phyloP scores from a whole-genome alignment of 176 grass and related monocot species.

The Triticum timopheevii region DNA sequence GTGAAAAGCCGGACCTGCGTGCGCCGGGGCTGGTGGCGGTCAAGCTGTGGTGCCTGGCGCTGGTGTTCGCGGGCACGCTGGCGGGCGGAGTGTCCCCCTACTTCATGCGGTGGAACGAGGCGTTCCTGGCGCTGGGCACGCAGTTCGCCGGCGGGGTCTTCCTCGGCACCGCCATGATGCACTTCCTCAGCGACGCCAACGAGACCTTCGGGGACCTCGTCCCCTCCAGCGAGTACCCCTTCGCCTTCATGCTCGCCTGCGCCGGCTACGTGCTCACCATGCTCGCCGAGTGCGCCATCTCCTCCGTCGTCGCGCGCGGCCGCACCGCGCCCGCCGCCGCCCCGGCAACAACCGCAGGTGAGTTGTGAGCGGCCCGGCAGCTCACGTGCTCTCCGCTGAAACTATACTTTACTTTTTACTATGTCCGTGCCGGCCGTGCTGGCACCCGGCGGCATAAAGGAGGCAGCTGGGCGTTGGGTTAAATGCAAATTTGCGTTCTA shows the following conservation, averaged over 20 bases:
- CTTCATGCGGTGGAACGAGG: conserved; percentile 89
- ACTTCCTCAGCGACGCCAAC: conserved; percentile 87
- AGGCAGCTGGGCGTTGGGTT: conserved; percentile 3
- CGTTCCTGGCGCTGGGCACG: conserved; percentile 75
- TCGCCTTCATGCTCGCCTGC: conserved; percentile 86
- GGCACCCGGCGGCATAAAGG: background rate
- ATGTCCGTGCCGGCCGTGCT: background rate
- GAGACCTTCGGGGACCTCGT: conserved; percentile 70
- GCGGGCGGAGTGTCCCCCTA: conserved; percentile 77
- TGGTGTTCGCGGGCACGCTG: conserved; percentile 70
- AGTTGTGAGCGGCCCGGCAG: background rate
- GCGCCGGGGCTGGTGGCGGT: conserved; percentile 58
- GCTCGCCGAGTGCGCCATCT: conserved; percentile 70
- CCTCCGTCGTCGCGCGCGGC: conserved; percentile 54
- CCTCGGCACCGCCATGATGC: conserved; percentile 87
- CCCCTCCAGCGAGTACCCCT: conserved; percentile 56
- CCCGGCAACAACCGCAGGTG: conserved; percentile 12
- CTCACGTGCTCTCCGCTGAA: background rate
- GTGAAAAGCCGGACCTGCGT: conserved; percentile 49
- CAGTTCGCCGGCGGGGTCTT: conserved; percentile 95
- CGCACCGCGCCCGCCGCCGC: background rate
- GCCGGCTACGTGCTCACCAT: conserved; percentile 66
- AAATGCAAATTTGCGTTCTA: background rate
- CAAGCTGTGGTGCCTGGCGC: conserved; percentile 77
- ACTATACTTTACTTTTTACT: no score